Base-by-base conservation (phyloP, 2,329 filamentous ascomycete genomes). In the Fusarium odoratissimum region DNA sequence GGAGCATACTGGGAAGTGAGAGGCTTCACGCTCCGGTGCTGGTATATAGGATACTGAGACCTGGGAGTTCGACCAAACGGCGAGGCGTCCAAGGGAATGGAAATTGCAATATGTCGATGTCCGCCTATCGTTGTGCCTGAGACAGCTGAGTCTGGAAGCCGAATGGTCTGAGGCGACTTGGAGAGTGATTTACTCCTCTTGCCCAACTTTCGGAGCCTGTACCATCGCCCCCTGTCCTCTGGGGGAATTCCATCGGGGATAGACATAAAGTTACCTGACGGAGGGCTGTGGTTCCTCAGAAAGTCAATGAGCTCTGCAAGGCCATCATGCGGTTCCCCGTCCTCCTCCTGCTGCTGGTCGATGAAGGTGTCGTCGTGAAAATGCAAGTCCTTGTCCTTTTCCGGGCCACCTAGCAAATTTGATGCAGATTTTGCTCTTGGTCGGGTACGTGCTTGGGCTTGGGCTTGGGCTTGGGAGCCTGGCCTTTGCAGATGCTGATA, bases 61-160 rank as follows among this genome's bases (percentile, higher is more conserved):
- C 77, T 75, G 25, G 77, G 75, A 37, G 70, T 73, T 40, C 74
- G 69, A 6, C 81, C 82, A 46, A 86, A 79, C 28, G 87, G 83
- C 9, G 83, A 84, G 64, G 87, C 81, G 70, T 88, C 84, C 17
- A 86, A 66, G 3, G 89, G 89, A 48, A 91, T 90, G 1, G 88
- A 90, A 57, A 91, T 91, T 64, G 88, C 87, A 70, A 91, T 90
- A 73, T 91, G 86, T 8, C 87, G 83, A 75, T 88, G 83, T 3
- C 89, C 89, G 6, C 82, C 84, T 11, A 79, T 86, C 0, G 88
- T 90, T 40, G 80, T 86, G 12, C 87, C 86, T 8, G 87, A 86
- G 19, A 91, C 82, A 17, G 88, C 88, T 30, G 86, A 86, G 75
- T 91, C 88, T 13, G 88, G 88, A 7, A 90, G 82, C 38, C 75